Percentiles rank a stretch among this genome's conserved stretches.
Evolutionary conservation across 306 rosid genomes (phyloP).

Genomic region (Cucurbita pepo): DNA sequence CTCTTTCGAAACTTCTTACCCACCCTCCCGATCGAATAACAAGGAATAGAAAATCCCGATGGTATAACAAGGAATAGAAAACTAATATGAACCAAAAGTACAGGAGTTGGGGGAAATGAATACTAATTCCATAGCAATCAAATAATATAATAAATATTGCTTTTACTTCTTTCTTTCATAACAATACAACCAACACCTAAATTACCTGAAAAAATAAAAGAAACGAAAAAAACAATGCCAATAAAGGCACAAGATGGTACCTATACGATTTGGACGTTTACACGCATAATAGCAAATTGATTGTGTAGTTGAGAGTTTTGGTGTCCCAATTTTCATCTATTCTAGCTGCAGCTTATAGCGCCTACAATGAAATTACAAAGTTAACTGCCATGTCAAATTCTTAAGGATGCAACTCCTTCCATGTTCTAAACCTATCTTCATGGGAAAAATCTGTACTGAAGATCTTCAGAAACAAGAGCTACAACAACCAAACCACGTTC

Average conservation of each 20-base stretch:
- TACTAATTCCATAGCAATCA: not conserved
- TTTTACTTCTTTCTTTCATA: not conserved
- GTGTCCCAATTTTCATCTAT: not conserved
- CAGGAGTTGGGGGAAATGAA: not conserved
- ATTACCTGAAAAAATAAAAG: not conserved
- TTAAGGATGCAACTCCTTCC: not conserved
- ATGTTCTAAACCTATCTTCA: not conserved
- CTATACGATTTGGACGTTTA: constrained; percentile 4
- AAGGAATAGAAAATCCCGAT: too few species aligned
- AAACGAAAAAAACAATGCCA: not conserved
- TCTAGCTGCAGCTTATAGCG: constrained; percentile 7
- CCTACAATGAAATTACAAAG: constrained; percentile 5
- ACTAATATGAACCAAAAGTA: not conserved
- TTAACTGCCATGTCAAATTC: not conserved
- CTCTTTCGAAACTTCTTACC: too few species aligned
- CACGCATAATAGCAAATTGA: not conserved
- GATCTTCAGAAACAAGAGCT: constrained; percentile 5
- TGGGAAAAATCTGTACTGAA: constrained; percentile 1
- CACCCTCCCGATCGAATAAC: too few species aligned
- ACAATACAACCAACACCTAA: not conserved
- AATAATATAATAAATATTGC: constrained; percentile 1
- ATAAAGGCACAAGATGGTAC: not conserved
- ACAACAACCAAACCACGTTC: not conserved
- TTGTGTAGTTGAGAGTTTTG: not conserved
- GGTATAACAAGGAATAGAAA: not conserved